These are phyloP conservation scores for Carex pumila DNA, from an alignment of 176 grass and related monocot genomes.

Conservation along the genomic window DNA sequence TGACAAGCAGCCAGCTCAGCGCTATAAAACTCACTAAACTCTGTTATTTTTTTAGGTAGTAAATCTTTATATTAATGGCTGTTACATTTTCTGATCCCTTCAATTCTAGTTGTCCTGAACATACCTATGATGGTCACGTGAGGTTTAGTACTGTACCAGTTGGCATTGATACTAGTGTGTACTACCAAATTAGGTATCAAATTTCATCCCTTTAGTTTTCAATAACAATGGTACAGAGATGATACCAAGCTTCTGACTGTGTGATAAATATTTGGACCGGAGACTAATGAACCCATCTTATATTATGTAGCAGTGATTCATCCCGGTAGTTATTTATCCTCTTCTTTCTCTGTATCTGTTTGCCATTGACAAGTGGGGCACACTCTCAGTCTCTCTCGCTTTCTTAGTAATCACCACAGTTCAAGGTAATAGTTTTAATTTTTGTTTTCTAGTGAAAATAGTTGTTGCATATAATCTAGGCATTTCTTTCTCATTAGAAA, in stretches of 20 bases:
- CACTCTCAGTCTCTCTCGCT: neutral
- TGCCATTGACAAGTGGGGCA: neutral
- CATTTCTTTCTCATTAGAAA: neutral
- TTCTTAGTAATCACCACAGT: neutral
- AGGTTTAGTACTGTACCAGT: neutral
- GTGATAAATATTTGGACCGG: neutral
- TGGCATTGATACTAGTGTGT: neutral
- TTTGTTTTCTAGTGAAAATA: neutral
- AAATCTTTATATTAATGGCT: conserved; percentile 10
- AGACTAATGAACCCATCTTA: neutral
- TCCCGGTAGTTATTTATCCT: conserved; percentile 2
- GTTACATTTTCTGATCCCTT: neutral
- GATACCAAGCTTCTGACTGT: neutral
- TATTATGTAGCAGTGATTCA: neutral
- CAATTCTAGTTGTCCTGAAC: neutral
- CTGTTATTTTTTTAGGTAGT: conserved; percentile 12
- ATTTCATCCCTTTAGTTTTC: neutral
- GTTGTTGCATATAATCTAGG: neutral
- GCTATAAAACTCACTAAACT: conserved; percentile 21
- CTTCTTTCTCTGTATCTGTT: neutral
- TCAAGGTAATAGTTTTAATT: neutral
- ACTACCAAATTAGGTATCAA: neutral
- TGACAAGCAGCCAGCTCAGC: conserved; percentile 22
- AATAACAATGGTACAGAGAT: neutral
- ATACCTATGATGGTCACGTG: neutral